Evolutionary conservation across 169 alveolate genomes (phyloP).

Genomic region (Plasmodium inui): DNA sequence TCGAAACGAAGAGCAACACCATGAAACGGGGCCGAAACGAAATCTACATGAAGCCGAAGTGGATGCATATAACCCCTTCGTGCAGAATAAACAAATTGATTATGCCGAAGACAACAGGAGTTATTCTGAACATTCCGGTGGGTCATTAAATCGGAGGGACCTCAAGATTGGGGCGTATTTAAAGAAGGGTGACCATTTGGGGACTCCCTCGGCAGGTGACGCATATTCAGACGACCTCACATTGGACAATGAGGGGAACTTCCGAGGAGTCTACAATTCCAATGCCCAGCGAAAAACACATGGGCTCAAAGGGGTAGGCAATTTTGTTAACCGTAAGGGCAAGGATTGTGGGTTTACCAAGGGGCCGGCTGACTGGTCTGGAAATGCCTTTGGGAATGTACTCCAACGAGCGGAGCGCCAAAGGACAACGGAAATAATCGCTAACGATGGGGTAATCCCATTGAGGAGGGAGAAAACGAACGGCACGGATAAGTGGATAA

Average conservation of each 20-base stretch:
- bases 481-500: background rate
- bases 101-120: background rate
- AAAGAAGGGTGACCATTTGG: background rate
- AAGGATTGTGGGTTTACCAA: background rate
- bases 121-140: background rate
- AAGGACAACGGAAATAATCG: constrained; percentile 4
- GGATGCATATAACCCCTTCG: background rate
- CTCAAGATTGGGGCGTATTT: background rate
- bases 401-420: background rate
- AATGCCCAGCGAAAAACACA: background rate
- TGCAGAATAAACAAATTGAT: background rate
- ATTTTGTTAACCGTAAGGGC: background rate
- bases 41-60: background rate
- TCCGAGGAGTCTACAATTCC: background rate
- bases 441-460: background rate
- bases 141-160: background rate
- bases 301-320: background rate
- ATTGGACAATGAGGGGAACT: background rate
- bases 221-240: background rate
- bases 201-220: background rate
- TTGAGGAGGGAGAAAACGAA: background rate
- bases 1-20: background rate
- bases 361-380: background rate
- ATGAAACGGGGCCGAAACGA: background rate
- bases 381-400: background rate